Base-by-base conservation (phyloP, 2,329 filamentous ascomycete genomes). In the Arthrobotrys conoides region DNA sequence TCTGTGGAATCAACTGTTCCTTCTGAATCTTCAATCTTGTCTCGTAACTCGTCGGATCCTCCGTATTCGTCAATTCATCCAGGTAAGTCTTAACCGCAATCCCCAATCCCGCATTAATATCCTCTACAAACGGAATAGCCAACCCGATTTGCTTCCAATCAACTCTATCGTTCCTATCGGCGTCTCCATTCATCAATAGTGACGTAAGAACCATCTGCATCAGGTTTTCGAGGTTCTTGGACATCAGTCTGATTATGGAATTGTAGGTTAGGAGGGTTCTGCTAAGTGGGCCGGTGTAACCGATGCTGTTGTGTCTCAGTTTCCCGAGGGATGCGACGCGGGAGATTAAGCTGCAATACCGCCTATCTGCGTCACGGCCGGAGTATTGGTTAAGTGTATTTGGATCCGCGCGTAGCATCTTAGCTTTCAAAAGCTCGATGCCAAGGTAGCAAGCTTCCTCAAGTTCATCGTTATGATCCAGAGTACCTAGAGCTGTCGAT, bases 251-350 rank as follows among this genome's bases (percentile, higher is more conserved):
- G 48, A 93, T 90, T 73, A 98, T 87, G 0, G 93, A 94, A 78
- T 93, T 92, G 86, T 94, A 99, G 27, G 90, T 91, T 49, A 99
- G 88, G 66, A 97, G 87, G 81, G 95, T 94, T 84, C 96, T 91
- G 87, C 94, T 97, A 0, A 99, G 88, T 0, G 96, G 95, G 0
- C 96, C 96, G 1, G 95, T 97, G 85, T 97, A 99, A 33, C 96
- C 96, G 81, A 95, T 94, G 2, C 89, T 88, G 81, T 93, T 89
- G 84, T 99, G 96, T 36, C 91, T 90, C 79, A 98, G 87, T 83
- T 92, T 93, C 65, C 94, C 89, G 73, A 98, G 87, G 67, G 92
- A 94, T 14, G 94, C 93, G 79, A 94, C 91, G 46, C 96, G 91
- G 81, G 94, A 96, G 82, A 98, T 90, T 53, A 99, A 88, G 70